These are phyloP conservation scores for Diaporthe vexans DNA, from an alignment of 2,329 filamentous ascomycete genomes.

Conservation along the genomic window DNA sequence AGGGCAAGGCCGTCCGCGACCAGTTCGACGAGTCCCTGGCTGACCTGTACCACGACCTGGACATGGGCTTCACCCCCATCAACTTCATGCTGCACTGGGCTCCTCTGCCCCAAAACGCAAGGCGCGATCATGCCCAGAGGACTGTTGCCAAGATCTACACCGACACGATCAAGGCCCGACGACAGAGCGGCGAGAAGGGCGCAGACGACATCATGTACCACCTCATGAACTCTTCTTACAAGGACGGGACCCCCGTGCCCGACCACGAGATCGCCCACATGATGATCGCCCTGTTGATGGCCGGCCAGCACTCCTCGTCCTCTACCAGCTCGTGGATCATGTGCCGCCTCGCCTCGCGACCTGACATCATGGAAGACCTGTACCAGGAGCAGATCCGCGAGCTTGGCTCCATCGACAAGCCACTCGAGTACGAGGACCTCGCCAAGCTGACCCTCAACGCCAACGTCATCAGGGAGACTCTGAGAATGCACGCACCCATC, in stretches of 20 bases:
- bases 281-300: constrained; percentile 91
- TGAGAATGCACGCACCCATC: constrained; percentile 91
- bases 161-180: constrained; percentile 76
- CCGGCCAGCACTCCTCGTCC: constrained; percentile 84
- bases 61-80: constrained; percentile 83
- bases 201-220: constrained; percentile 83
- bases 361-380: constrained; percentile 78
- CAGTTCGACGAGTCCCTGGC: constrained; percentile 81
- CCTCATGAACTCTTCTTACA: constrained; percentile 82
- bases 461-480: constrained; percentile 90
- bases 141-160: constrained; percentile 84
- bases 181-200: constrained; percentile 59
- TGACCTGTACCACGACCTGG: constrained; percentile 83
- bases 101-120: constrained; percentile 81
- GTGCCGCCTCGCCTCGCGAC: constrained; percentile 78
- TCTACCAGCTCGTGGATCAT: constrained; percentile 85
- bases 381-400: constrained; percentile 82
- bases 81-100: constrained; percentile 88
- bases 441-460: constrained; percentile 84
- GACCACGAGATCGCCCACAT: constrained; percentile 86
- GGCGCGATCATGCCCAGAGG: constrained; percentile 78
- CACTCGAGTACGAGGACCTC: constrained; percentile 83
- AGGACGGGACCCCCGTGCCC: constrained; percentile 76
- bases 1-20: constrained; percentile 81
- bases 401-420: constrained; percentile 81